phyloP scores from a whole-genome alignment of 805 yeast species.

The Lipomyces oligophaga region DNA sequence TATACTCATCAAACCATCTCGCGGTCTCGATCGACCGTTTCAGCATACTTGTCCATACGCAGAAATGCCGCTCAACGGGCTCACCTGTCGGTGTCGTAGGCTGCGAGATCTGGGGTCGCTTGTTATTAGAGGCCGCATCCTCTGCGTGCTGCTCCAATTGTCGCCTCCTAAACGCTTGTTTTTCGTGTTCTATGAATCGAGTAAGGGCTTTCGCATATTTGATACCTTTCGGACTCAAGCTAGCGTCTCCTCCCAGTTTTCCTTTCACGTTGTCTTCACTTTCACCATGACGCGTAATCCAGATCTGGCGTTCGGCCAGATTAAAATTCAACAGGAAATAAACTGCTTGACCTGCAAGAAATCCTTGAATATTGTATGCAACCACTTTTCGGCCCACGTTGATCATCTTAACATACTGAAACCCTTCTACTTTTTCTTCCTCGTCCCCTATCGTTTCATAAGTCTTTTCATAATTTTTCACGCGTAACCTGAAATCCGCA shows the following conservation, averaged over 20 bases:
- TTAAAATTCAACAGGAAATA: slow-evolving; percentile 87
- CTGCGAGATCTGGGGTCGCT: slow-evolving; percentile 32
- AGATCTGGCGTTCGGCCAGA: slow-evolving; percentile 80
- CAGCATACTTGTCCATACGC: slow-evolving; percentile 92
- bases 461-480: slow-evolving; percentile 79
- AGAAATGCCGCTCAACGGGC: slow-evolving; percentile 69
- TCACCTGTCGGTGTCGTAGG: slow-evolving; percentile 33
- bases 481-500: slow-evolving; percentile 74
- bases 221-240: slow-evolving; percentile 71
- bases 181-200: slow-evolving; percentile 67
- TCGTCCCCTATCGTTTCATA: slow-evolving; percentile 85
- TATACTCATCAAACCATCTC: slow-evolving; percentile 64
- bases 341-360: slow-evolving; percentile 87
- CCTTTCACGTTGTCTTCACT: slow-evolving; percentile 81
- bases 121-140: slow-evolving; percentile 43
- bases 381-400: slow-evolving; percentile 94
- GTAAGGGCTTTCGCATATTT: slow-evolving; percentile 71
- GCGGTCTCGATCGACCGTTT: slow-evolving; percentile 76
- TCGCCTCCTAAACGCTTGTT: slow-evolving; percentile 59
- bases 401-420: slow-evolving; percentile 90
- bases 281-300: slow-evolving; percentile 96
- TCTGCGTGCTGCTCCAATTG: slow-evolving; percentile 55
- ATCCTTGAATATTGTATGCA: slow-evolving; percentile 83
- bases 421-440: slow-evolving; percentile 57
- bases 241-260: slow-evolving; percentile 87